A percentile compares a stretch with the other conserved stretches of the same genome.
Evolutionary conservation across 1,284 basidiomycete genomes (phyloP).

Genomic region (Neolentinus lepideus): DNA sequence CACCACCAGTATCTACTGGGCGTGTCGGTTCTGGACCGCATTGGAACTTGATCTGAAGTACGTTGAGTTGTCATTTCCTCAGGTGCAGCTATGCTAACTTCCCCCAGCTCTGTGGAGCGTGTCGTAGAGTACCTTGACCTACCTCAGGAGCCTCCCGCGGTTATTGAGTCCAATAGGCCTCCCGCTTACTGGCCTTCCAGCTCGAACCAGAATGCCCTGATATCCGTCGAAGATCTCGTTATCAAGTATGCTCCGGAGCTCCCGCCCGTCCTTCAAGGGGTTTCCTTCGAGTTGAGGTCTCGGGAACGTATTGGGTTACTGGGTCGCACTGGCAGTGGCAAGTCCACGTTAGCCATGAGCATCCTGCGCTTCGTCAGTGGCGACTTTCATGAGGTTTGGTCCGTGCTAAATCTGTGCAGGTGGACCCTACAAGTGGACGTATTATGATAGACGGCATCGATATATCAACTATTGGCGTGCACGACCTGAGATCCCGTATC

Average conservation of each 20-base stretch:
- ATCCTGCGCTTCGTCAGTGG: slow-evolving; percentile 74
- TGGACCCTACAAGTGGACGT: slow-evolving; percentile 73
- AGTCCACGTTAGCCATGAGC: slow-evolving; percentile 80
- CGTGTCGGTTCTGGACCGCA: slow-evolving; percentile 53
- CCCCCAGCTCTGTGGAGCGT: slow-evolving; percentile 71
- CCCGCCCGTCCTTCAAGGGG: slow-evolving; percentile 71
- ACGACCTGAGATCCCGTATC: slow-evolving; percentile 74
- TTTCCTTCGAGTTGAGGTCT: slow-evolving; percentile 61
- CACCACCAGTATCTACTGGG: slow-evolving; percentile 59
- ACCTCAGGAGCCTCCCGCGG: slow-evolving; percentile 76
- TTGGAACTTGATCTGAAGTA: slow-evolving; percentile 65
- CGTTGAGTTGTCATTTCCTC: slow-evolving; percentile 14
- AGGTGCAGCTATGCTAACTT: neutral
- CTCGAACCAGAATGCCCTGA: slow-evolving; percentile 26
- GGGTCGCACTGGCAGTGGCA: slow-evolving; percentile 69
- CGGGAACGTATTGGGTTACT: slow-evolving; percentile 68
- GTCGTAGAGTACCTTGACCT: slow-evolving; percentile 84
- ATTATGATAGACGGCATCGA: slow-evolving; percentile 89
- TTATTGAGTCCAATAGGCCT: slow-evolving; percentile 59
- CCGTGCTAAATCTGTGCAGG: slow-evolving; percentile 23
- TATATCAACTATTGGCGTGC: slow-evolving; percentile 80
- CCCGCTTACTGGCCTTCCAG: slow-evolving; percentile 89
- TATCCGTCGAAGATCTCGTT: slow-evolving; percentile 66
- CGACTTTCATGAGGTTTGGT: too few species aligned
- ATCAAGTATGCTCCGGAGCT: slow-evolving; percentile 83